phyloP scores from a whole-genome alignment of 1,139 yeast species.

The Saccharomyces hybrid region DNA sequence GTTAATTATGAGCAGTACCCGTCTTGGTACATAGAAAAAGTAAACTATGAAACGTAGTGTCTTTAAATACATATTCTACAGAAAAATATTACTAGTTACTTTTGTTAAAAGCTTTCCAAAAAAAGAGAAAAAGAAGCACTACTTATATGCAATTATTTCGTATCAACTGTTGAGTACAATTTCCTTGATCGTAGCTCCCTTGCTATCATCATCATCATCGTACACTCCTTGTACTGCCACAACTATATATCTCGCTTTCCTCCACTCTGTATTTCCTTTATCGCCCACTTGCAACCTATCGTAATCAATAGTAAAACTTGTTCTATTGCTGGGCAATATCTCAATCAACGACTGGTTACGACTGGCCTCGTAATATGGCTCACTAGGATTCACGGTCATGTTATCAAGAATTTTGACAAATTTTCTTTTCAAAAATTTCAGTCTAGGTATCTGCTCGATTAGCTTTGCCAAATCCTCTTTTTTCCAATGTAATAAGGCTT shows the following conservation, averaged over 20 bases:
- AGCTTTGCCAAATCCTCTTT: constrained; percentile 30
- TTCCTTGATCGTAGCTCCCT: constrained; percentile 56
- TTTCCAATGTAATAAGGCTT: constrained; percentile 24
- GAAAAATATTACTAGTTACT: background rate
- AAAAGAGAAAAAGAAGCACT: background rate
- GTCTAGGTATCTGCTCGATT: constrained; percentile 19
- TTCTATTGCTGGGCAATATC: constrained; percentile 43
- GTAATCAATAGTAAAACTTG: constrained; percentile 36
- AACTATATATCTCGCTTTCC: constrained; percentile 38
- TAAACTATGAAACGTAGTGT: background rate
- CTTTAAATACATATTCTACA: background rate
- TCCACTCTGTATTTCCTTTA: constrained; percentile 14
- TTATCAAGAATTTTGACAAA: constrained; percentile 36
- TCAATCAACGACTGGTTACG: constrained; percentile 31
- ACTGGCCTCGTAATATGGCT: constrained; percentile 39
- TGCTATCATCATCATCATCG: constrained; percentile 35
- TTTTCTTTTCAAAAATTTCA: constrained; percentile 24
- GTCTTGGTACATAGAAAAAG: no score
- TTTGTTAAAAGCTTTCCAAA: background rate
- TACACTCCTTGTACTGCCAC: constrained; percentile 47
- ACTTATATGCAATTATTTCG: background rate
- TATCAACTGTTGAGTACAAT: constrained; percentile 34
- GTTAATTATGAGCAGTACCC: no score
- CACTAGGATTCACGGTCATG: constrained; percentile 36
- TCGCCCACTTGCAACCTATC: constrained; percentile 10